These are phyloP conservation scores for Fusarium caatingaense DNA, from an alignment of 2,329 filamentous ascomycete species.

Conservation along the genomic window DNA sequence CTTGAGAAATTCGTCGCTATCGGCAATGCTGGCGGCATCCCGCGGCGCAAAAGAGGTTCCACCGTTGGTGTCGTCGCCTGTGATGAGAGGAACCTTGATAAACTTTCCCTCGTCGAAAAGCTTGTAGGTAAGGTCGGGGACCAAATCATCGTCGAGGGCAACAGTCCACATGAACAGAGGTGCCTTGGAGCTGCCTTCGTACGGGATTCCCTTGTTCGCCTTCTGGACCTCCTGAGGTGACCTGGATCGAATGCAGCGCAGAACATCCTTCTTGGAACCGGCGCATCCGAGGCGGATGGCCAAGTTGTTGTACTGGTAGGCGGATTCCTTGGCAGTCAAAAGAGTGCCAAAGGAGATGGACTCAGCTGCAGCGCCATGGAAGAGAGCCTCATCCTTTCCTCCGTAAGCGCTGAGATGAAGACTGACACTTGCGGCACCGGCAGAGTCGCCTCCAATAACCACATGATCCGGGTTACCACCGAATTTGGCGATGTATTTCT, in stretches of 20 bases:
- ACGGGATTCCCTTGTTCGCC: constrained; percentile 55
- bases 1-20: constrained; percentile 51
- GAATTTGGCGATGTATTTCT: constrained; percentile 73
- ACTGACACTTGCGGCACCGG: constrained; percentile 73
- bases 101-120: constrained; percentile 62
- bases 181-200: constrained; percentile 41
- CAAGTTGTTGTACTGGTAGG: constrained; percentile 65
- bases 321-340: constrained; percentile 58
- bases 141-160: constrained; percentile 64
- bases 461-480: constrained; percentile 77
- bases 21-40: constrained; percentile 47
- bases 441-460: constrained; percentile 74
- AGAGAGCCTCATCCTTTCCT: constrained; percentile 60
- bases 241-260: constrained; percentile 60
- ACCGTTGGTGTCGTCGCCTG: constrained; percentile 54
- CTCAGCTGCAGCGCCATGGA: constrained; percentile 63
- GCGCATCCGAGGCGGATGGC: constrained; percentile 57
- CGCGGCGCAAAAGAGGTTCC: constrained; percentile 52
- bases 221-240: constrained; percentile 56
- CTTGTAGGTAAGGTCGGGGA: constrained; percentile 62
- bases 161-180: constrained; percentile 67
- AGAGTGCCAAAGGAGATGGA: constrained; percentile 64
- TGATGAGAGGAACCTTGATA: constrained; percentile 65
- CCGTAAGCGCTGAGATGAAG: constrained; percentile 70
- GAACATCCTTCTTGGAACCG: constrained; percentile 47